A percentile compares a stretch with the other conserved stretches of the same genome.
Evolutionary conservation across 495 filamentous ascomycete species (phyloP).

Genomic region (Penicillium coprophilum): DNA sequence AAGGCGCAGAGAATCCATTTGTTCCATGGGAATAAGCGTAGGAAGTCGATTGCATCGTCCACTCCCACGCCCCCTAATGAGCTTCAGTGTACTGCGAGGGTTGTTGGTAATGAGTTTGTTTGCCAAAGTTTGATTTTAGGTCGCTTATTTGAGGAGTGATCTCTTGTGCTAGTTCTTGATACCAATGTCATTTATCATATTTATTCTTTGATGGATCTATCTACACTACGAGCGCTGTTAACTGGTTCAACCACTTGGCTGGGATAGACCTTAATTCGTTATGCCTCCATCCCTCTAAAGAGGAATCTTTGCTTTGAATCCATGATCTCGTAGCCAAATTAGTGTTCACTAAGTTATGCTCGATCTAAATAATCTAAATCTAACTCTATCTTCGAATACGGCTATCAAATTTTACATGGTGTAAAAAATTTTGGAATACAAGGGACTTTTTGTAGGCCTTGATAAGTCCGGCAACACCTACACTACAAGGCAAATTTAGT

Average conservation of each 20-base stretch:
- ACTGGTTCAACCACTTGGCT: background rate
- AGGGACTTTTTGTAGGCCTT: too few species aligned
- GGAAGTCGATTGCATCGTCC: constrained; percentile 49
- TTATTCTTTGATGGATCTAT: background rate
- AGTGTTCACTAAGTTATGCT: too few species aligned
- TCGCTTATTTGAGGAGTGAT: constrained; percentile 64
- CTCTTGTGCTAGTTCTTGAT: constrained; percentile 19
- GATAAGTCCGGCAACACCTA: too few species aligned
- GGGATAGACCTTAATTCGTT: too few species aligned
- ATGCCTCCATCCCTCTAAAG: too few species aligned
- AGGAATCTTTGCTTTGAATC: too few species aligned
- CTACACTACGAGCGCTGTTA: background rate
- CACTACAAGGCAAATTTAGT: too few species aligned
- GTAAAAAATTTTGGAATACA: too few species aligned
- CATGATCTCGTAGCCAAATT: too few species aligned
- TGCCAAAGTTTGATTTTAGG: constrained; percentile 93
- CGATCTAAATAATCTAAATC: too few species aligned
- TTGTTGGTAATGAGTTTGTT: constrained; percentile 83
- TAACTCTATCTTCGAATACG: too few species aligned
- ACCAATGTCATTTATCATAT: constrained; percentile 25
- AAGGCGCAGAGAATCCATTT: constrained; percentile 17
- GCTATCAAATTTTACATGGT: too few species aligned
- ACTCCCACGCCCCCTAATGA: constrained; percentile 18
- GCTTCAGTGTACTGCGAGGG: constrained; percentile 37
- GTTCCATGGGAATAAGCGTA: constrained; percentile 45